These are phyloP conservation scores for Dissophora globulifera DNA, from an alignment of 192 early-diverging fungal species.

Conservation along the genomic window DNA sequence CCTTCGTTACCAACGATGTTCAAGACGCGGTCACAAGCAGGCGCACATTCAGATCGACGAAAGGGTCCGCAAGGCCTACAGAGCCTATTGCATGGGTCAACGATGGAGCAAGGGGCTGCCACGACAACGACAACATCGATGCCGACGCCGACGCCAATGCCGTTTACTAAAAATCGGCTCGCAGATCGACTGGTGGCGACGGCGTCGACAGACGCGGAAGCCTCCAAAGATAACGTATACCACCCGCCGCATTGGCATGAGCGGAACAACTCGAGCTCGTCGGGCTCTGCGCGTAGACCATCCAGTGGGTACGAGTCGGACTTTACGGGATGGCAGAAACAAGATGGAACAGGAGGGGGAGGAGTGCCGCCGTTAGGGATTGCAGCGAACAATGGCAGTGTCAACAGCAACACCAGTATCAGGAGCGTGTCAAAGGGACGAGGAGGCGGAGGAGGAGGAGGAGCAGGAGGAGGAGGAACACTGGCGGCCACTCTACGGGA, in stretches of 20 bases:
- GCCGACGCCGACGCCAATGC: too few relatives aligned
- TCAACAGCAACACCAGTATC: too few relatives aligned
- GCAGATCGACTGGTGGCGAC: conserved; percentile 4
- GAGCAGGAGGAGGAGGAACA: conserved; percentile 5
- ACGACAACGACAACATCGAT: too few relatives aligned
- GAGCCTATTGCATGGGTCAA: too few relatives aligned
- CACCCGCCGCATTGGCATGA: conserved; percentile 51
- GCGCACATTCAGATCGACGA: background rate
- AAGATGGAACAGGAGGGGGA: conserved; percentile 9
- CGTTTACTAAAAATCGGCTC: background rate
- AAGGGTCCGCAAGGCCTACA: background rate
- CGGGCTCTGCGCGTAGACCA: conserved; percentile 4
- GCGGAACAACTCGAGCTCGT: conserved; percentile 18
- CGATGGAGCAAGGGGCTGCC: too few relatives aligned
- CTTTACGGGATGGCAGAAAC: conserved; percentile 15
- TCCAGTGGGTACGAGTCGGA: conserved; percentile 29
- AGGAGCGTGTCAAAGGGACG: conserved; percentile 25
- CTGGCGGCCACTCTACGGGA: too few relatives aligned
- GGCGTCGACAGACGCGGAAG: background rate
- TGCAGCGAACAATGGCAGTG: too few relatives aligned
- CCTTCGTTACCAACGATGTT: background rate
- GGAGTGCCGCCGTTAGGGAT: too few relatives aligned
- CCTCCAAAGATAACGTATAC: conserved; percentile 28
- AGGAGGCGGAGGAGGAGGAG: background rate
- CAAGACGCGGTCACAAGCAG: conserved; percentile 12